A percentile compares a stretch with the other conserved stretches of the same genome.
phyloP scores from a whole-genome alignment of 129 eudicot genomes.

The Artemisia tridentata region DNA sequence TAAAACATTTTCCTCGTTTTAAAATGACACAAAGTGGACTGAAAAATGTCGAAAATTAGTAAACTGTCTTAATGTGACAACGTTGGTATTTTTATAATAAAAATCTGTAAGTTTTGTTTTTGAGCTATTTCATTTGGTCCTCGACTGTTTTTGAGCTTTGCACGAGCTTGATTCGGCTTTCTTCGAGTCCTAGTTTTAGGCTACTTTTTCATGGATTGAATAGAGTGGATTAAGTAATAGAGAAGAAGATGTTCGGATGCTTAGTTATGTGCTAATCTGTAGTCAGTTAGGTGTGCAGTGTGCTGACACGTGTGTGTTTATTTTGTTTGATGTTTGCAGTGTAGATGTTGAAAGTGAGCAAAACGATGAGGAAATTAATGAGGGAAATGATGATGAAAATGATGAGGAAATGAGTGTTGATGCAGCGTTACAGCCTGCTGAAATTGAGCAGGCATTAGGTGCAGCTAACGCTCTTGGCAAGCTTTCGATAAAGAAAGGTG shows the following conservation, averaged over 20 bases:
- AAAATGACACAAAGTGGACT: too few species aligned
- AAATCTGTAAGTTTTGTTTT: too few species aligned
- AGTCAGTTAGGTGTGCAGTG: not conserved
- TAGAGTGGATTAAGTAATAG: not conserved
- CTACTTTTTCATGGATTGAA: not conserved
- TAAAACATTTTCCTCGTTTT: too few species aligned
- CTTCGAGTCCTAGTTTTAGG: not conserved
- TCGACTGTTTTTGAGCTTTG: too few species aligned
- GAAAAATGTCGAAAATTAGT: too few species aligned
- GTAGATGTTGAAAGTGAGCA: constrained; percentile 51
- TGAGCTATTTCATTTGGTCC: too few species aligned
- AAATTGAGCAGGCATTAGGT: constrained; percentile 62
- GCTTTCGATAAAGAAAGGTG: constrained; percentile 35
- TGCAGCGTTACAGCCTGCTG: constrained; percentile 38
- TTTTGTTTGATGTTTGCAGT: constrained; percentile 33
- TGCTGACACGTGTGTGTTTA: constrained; percentile 7
- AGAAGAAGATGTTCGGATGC: not conserved
- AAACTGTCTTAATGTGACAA: too few species aligned
- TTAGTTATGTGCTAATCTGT: not conserved
- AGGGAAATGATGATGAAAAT: constrained; percentile 36
- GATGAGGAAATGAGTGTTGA: constrained; percentile 60
- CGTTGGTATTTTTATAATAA: too few species aligned
- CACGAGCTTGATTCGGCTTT: too few species aligned
- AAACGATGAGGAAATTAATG: constrained; percentile 6
- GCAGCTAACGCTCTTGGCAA: constrained; percentile 89